A percentile compares a stretch with the other conserved stretches of the same genome.
phyloP scores from a whole-genome alignment of 2,329 filamentous ascomycete species.

The Trichoderma arundinaceum region DNA sequence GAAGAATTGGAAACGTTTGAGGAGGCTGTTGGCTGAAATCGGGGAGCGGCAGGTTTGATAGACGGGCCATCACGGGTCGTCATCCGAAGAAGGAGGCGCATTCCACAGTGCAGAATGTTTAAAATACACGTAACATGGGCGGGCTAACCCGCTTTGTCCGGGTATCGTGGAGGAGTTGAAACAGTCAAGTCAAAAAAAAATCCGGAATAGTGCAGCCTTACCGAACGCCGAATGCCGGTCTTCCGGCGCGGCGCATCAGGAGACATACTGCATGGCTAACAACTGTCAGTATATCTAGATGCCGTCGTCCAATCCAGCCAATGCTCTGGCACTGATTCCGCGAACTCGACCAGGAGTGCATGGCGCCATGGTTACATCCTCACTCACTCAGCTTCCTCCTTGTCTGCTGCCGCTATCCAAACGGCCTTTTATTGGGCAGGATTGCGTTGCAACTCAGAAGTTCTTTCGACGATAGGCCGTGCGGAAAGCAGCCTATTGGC shows the following conservation, averaged over 20 bases:
- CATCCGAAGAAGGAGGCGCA: constrained; percentile 10
- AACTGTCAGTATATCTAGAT: constrained; percentile 12
- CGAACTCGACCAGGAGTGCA: background rate
- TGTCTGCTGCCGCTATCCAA: constrained; percentile 1
- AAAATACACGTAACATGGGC: background rate
- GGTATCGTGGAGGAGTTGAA: background rate
- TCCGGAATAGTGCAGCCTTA: constrained; percentile 18
- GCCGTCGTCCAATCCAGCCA: background rate
- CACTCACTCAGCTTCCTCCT: constrained; percentile 6
- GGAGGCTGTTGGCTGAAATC: constrained; percentile 11
- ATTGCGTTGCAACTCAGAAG: constrained; percentile 23
- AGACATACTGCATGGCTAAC: background rate
- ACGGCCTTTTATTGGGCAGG: background rate
- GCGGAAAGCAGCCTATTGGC: background rate
- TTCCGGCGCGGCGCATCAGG: background rate
- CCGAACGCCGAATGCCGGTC: constrained; percentile 29
- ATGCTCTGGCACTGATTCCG: background rate
- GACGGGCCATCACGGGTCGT: constrained; percentile 19
- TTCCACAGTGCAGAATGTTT: constrained; percentile 16
- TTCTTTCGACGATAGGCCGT: constrained; percentile 1
- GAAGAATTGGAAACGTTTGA: constrained; percentile 9
- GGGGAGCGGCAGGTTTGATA: constrained; percentile 27
- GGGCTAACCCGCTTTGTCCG: constrained; percentile 20
- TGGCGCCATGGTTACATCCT: constrained; percentile 26
- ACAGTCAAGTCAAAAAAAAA: background rate